Conservation (phyloP, 345 rosid genomes). For the Brassica rapa region DNA sequence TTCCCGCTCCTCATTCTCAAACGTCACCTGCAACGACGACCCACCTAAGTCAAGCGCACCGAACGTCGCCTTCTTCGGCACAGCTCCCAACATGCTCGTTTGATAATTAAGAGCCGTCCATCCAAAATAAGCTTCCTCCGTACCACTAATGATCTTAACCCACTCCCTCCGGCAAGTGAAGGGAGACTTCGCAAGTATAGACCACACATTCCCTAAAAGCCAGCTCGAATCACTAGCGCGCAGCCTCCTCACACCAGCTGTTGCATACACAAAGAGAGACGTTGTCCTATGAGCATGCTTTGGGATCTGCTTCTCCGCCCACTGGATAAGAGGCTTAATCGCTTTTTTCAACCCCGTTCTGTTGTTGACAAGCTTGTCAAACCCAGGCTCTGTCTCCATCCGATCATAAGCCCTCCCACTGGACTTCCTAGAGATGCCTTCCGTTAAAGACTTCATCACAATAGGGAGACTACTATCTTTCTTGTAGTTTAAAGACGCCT, state of each 20-base stretch:
- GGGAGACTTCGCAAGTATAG: conserved; percentile 73
- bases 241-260: conserved; percentile 95
- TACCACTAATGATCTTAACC: conserved; percentile 85
- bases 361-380: conserved; percentile 78
- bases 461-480: conserved; percentile 73
- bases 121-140: conserved; percentile 94
- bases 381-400: conserved; percentile 98
- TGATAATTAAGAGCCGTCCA: conserved; percentile 95
- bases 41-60: conserved; percentile 99
- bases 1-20: conserved; percentile 67
- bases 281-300: conserved; percentile 73
- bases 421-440: conserved; percentile 69
- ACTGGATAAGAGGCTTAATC: conserved; percentile 74
- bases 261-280: conserved; percentile 86
- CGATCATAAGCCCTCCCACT: conserved; percentile 94
- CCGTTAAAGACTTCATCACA: conserved; percentile 62
- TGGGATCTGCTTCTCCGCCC: conserved; percentile 97
- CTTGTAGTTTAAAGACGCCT: conserved; percentile 60
- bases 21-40: conserved; percentile 96
- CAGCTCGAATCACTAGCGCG: conserved; percentile 79
- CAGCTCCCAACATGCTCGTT: conserved; percentile 61
- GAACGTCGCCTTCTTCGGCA: conserved; percentile 74
- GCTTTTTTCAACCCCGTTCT: conserved; percentile 76
- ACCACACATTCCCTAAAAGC: conserved; percentile 88
- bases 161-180: conserved; percentile 74